Conservation (phyloP, 208 protist species). For the Tritrichomonas musculus region DNA sequence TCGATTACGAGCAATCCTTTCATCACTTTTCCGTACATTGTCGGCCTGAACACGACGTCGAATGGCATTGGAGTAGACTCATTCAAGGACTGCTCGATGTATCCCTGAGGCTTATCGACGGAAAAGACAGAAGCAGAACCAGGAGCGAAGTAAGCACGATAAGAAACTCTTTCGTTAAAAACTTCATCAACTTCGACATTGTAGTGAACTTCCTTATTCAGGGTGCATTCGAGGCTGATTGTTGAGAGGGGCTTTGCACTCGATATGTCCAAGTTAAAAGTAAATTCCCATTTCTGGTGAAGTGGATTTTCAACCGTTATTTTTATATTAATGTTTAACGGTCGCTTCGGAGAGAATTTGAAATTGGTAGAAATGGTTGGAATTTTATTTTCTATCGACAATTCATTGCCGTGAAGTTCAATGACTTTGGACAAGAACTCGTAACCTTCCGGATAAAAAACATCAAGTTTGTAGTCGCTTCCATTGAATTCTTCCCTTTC, state of each 20-base stretch:
- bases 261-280: not conserved
- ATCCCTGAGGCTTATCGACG: not conserved
- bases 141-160: not conserved
- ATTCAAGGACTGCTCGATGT: not conserved
- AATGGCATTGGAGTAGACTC: not conserved
- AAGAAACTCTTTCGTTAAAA: not conserved
- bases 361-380: not conserved
- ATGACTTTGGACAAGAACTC: not conserved
- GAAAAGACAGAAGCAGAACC: not conserved
- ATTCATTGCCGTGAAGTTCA: not conserved
- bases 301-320: not conserved
- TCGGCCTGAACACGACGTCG: not conserved
- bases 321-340: not conserved
- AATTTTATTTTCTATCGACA: not conserved
- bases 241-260: not conserved
- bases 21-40: conserved; percentile 23
- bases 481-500: not conserved
- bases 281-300: conserved; percentile 1
- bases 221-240: not conserved
- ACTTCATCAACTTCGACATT: not conserved
- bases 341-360: not conserved
- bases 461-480: not conserved
- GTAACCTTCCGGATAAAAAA: not conserved
- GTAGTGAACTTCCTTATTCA: not conserved
- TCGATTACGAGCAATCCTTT: not conserved